Evolutionary conservation across 805 yeast genomes (phyloP), one percentile per base, ranked within the genome.

Genomic region (Candida saitoana): DNA sequence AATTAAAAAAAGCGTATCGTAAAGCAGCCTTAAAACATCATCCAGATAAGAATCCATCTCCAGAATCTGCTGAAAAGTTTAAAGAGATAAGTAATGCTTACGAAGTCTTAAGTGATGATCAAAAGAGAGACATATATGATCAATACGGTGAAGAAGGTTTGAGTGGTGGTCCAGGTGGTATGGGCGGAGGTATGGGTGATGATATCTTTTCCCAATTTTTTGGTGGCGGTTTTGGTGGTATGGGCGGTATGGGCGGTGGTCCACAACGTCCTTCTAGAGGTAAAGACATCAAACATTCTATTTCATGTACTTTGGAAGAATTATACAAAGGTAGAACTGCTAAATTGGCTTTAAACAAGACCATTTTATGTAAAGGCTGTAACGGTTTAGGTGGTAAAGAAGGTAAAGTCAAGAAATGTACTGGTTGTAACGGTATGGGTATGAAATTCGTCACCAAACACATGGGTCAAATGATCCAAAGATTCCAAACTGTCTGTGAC

Each of bases 391-490:
- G 99, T 67, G 99, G 99, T 70, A 87, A 87, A 59, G 86, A 82
- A 53, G 95, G 93, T 49, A 74, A 87, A 44, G 95, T 90, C 50
- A 85, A 84, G 73, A 80, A 80, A 56, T 93, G 99, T 81, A 51
- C 80, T 40, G 63, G 80, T 31, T 93, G 99, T 82, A 77, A 79
- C 60, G 99, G 99, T 67, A 76, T 78, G 56, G 99, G 99, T 78
- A 69, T 84, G 65, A 87, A 80, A 67, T 84, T 91, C 51, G 84
- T 89, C 52, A 87, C 96, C 40, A 86, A 96, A 74, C 98, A 93
- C 71, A 90, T 93, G 96, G 99, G 99, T 55, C 96, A 96, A 52
- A 88, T 93, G 90, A 86, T 93, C 59, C 99, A 93, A 74, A 86
- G 96, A 76, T 87, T 87, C 80, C 98, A 93, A 73, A 81, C 95